Percentiles rank a stretch among this genome's conserved stretches.
Evolutionary conservation across 805 yeast genomes (phyloP).

Genomic region (Clavispora asparagi): DNA sequence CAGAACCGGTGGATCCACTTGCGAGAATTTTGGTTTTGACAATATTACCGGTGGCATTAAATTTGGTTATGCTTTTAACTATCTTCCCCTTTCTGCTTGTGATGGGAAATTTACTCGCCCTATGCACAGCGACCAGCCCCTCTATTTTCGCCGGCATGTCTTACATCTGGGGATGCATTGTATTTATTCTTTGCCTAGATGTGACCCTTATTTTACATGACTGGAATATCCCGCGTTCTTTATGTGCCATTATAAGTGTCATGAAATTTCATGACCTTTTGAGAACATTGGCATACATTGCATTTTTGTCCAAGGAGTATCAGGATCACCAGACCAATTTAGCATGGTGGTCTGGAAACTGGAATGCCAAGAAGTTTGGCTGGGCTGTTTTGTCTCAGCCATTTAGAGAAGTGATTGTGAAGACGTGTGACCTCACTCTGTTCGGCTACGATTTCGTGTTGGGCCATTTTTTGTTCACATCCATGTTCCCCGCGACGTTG

Average conservation of each 20-base stretch:
- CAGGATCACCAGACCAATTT: slow-evolving; percentile 35
- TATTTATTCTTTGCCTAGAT: slow-evolving; percentile 31
- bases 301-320: slow-evolving; percentile 38
- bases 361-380: slow-evolving; percentile 38
- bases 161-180: slow-evolving; percentile 30
- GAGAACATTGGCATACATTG: slow-evolving; percentile 24
- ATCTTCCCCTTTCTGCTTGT: slow-evolving; percentile 32
- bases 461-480: slow-evolving; percentile 38
- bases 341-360: slow-evolving; percentile 54
- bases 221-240: slow-evolving; percentile 34
- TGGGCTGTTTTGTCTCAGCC: slow-evolving; percentile 39
- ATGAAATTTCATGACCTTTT: slow-evolving; percentile 33
- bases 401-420: slow-evolving; percentile 41
- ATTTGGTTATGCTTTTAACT: slow-evolving; percentile 20
- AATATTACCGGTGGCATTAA: slow-evolving; percentile 40
- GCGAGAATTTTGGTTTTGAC: slow-evolving; percentile 55
- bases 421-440: slow-evolving; percentile 38
- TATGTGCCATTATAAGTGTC: slow-evolving; percentile 35
- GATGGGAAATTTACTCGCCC: slow-evolving; percentile 31
- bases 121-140: slow-evolving; percentile 29
- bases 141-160: slow-evolving; percentile 36
- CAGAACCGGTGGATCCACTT: slow-evolving; percentile 43
- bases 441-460: slow-evolving; percentile 46
- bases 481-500: slow-evolving; percentile 36
- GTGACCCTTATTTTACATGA: slow-evolving; percentile 37